Evolutionary conservation across 495 filamentous ascomycete species (phyloP).

Genomic region (Lasiosphaeria miniovina): DNA sequence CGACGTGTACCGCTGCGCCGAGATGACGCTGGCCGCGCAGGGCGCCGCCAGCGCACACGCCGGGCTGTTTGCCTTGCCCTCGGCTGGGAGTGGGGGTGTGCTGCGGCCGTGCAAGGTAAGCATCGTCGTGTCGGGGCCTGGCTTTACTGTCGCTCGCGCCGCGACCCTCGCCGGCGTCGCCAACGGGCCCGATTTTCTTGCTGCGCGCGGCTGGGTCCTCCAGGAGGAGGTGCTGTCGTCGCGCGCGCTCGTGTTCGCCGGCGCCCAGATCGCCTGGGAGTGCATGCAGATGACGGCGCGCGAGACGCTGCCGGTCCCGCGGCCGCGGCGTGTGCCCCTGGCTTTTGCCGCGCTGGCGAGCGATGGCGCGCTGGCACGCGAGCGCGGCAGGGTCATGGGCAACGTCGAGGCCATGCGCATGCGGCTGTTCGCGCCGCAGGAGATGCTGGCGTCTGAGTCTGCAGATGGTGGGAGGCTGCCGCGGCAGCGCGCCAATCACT

Average conservation of each 20-base stretch:
- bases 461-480: too few relatives aligned
- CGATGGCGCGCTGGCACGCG: neutral
- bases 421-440: slow-evolving; percentile 14
- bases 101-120: slow-evolving; percentile 5
- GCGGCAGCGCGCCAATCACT: slow-evolving; percentile 4
- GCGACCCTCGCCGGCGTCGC: slow-evolving; percentile 1
- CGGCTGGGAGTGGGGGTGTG: neutral
- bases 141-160: neutral
- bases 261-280: slow-evolving; percentile 21
- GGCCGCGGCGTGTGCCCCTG: neutral
- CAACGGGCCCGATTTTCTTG: slow-evolving; percentile 8
- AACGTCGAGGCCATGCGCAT: slow-evolving; percentile 10
- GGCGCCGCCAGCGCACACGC: slow-evolving; percentile 10
- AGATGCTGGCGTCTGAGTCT: neutral
- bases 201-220: slow-evolving; percentile 23
- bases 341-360: neutral
- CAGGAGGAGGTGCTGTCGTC: slow-evolving; percentile 23
- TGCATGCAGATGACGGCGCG: slow-evolving; percentile 7
- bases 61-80: slow-evolving; percentile 14
- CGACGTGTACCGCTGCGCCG: slow-evolving; percentile 22
- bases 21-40: slow-evolving; percentile 16
- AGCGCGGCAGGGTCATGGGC: neutral
- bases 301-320: slow-evolving; percentile 15
- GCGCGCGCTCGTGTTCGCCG: slow-evolving; percentile 16
- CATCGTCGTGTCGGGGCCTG: neutral